Percentiles rank a stretch among this genome's conserved stretches.
Evolutionary conservation across 495 filamentous ascomycete genomes (phyloP).

Genomic region (Hypoxylon cercidicola): DNA sequence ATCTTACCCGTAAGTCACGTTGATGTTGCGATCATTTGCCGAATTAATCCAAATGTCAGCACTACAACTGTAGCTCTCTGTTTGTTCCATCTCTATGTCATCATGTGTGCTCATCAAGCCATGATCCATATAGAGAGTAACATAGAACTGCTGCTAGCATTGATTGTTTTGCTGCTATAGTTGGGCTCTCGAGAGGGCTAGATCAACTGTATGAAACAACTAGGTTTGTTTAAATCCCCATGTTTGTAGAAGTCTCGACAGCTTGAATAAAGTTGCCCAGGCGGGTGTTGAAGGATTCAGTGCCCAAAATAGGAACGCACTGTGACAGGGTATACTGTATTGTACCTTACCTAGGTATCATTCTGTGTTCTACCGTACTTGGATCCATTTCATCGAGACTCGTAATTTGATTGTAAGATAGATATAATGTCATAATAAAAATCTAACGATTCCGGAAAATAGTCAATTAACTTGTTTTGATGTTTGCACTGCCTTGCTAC

Average conservation of each 20-base stretch:
- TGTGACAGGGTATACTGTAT: conserved; percentile 25
- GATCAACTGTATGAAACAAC: background rate
- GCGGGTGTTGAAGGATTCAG: conserved; percentile 28
- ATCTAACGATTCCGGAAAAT: background rate
- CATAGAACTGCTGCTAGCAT: conserved; percentile 3
- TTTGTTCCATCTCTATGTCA: conserved; percentile 14
- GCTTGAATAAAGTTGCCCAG: background rate
- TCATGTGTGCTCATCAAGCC: conserved; percentile 7
- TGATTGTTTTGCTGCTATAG: background rate
- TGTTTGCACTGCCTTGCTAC: conserved; percentile 25
- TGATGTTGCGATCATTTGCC: conserved; percentile 30
- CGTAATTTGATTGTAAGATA: background rate
- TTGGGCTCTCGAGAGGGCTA: background rate
- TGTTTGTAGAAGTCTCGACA: background rate
- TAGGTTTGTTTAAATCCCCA: no score
- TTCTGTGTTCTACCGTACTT: background rate
- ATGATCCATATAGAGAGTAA: conserved; percentile 4
- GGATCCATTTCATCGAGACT: background rate
- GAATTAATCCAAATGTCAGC: conserved; percentile 14
- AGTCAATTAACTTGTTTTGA: conserved; percentile 1
- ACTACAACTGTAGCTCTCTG: background rate
- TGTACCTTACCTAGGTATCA: conserved; percentile 1
- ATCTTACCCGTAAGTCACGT: conserved; percentile 22
- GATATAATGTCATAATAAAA: background rate
- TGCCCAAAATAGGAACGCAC: conserved; percentile 23